Evolutionary conservation across 2,329 filamentous ascomycete species (phyloP).

Genomic region (Aspergillus candidus): DNA sequence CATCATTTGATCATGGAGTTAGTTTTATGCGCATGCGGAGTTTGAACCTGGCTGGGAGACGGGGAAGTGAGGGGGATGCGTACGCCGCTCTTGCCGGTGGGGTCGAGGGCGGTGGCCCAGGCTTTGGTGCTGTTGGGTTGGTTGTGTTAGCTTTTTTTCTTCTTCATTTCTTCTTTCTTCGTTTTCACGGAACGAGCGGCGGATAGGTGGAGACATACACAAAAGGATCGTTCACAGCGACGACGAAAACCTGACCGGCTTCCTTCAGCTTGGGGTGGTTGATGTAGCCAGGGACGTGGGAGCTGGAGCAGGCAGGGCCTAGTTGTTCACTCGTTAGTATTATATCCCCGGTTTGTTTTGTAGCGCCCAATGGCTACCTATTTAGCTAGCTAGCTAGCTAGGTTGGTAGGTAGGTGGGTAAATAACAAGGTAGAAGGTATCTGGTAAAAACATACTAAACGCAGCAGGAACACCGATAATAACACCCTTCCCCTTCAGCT

Average conservation of each 20-base stretch:
- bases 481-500: constrained; percentile 69
- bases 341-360: background rate
- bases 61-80: constrained; percentile 30
- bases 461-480: constrained; percentile 81
- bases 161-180: no score
- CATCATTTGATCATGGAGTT: background rate
- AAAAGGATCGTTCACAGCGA: constrained; percentile 90
- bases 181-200: background rate
- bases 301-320: constrained; percentile 59
- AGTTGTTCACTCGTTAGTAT: constrained; percentile 2
- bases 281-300: constrained; percentile 82
- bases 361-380: no score
- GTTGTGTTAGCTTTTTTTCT: background rate
- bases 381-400: background rate
- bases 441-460: constrained; percentile 49
- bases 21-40: background rate
- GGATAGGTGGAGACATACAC: constrained; percentile 61
- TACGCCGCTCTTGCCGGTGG: constrained; percentile 67
- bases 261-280: constrained; percentile 69
- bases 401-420: background rate
- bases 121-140: constrained; percentile 67
- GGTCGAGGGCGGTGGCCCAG: constrained; percentile 74
- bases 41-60: background rate
- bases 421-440: background rate
- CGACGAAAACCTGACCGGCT: constrained; percentile 79